Evolutionary conservation across 768 basidiomycete genomes (phyloP).

Genomic region (Tremella fuciformis): DNA sequence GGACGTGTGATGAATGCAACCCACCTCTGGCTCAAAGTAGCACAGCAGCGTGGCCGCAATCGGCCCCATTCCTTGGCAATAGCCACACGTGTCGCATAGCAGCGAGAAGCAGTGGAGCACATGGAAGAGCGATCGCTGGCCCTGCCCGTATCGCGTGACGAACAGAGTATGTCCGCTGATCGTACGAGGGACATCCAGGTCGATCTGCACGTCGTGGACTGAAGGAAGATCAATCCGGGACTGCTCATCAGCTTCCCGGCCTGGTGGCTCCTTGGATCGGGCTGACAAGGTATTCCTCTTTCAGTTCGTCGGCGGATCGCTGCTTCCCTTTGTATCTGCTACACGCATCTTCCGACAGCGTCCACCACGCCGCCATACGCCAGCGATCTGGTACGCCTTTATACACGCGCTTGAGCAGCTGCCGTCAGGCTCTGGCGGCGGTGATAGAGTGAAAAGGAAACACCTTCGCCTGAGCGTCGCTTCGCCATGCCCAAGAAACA

Average conservation of each 20-base stretch:
- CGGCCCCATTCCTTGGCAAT: conserved; percentile 98
- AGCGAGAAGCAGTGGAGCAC: conserved; percentile 89
- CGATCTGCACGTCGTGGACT: conserved; percentile 91
- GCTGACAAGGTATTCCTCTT: conserved; percentile 45
- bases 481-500: conserved; percentile 66
- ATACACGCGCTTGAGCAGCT: conserved; percentile 67
- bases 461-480: conserved; percentile 64
- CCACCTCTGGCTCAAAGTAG: conserved; percentile 80
- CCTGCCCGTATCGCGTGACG: conserved; percentile 89
- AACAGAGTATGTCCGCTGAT: conserved; percentile 94
- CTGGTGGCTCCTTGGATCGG: neutral
- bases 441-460: neutral
- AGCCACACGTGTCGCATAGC: conserved; percentile 79
- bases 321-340: conserved; percentile 18
- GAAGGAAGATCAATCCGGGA: conserved; percentile 60
- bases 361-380: conserved; percentile 87
- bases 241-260: neutral
- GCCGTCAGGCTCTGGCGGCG: conserved; percentile 14
- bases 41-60: conserved; percentile 91
- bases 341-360: conserved; percentile 60
- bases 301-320: conserved; percentile 53
- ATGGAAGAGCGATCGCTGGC: conserved; percentile 91
- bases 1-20: conserved; percentile 12
- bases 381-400: conserved; percentile 97
- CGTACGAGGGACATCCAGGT: conserved; percentile 93